phyloP scores from a whole-genome alignment of 2,329 filamentous ascomycete genomes.

The Microcyclospora pomicola region DNA sequence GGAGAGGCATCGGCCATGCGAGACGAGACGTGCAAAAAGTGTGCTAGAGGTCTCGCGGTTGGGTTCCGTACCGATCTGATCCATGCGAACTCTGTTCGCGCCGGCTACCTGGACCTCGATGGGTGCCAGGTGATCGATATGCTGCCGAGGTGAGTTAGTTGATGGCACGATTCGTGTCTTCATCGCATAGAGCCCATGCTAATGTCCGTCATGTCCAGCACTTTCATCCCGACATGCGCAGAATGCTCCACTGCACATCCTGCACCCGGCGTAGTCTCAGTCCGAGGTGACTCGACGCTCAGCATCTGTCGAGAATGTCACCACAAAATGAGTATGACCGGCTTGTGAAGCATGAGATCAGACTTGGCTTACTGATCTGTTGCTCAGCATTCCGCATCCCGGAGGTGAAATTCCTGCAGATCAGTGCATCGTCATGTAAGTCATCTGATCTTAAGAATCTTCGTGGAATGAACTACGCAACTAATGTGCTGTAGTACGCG shows the following conservation, averaged over 20 bases:
- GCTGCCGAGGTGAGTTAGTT: constrained; percentile 51
- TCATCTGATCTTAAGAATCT: background rate
- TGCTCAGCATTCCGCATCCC: constrained; percentile 53
- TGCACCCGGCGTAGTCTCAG: constrained; percentile 51
- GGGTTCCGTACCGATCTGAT: constrained; percentile 50
- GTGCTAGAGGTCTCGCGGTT: constrained; percentile 36
- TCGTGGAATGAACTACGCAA: background rate
- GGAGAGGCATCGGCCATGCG: constrained; percentile 28
- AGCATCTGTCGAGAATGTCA: constrained; percentile 72
- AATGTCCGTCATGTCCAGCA: constrained; percentile 33
- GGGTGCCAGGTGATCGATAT: constrained; percentile 64
- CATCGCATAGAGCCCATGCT: background rate
- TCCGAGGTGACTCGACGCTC: constrained; percentile 57
- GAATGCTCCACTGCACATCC: constrained; percentile 57
- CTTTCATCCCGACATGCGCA: constrained; percentile 65
- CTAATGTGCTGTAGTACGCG: constrained; percentile 10
- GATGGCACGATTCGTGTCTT: background rate
- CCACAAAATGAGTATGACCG: constrained; percentile 49
- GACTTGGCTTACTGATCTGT: background rate
- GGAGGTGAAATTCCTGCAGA: constrained; percentile 62
- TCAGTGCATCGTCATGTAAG: constrained; percentile 38
- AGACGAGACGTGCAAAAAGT: constrained; percentile 41
- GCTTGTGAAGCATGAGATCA: background rate
- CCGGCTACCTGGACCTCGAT: constrained; percentile 64
- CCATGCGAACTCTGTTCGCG: constrained; percentile 58